These are phyloP conservation scores for Aspergillus asperescens DNA, from an alignment of 495 filamentous ascomycete genomes.

Conservation along the genomic window DNA sequence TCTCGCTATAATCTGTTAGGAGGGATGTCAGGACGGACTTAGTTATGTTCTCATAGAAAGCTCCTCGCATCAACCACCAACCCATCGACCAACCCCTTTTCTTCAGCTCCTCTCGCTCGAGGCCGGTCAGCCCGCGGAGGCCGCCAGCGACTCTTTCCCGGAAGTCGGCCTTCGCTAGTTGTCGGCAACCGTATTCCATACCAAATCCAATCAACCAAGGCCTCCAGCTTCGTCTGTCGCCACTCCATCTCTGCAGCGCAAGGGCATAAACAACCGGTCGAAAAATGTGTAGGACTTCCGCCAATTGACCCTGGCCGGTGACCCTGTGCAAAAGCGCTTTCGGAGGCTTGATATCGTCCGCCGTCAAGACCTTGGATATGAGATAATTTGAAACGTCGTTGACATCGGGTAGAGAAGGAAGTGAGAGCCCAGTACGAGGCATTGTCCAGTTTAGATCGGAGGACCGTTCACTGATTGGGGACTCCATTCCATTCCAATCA, in stretches of 20 bases:
- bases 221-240: slow-evolving; percentile 64
- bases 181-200: slow-evolving; percentile 80
- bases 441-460: slow-evolving; percentile 72
- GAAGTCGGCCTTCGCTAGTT: slow-evolving; percentile 70
- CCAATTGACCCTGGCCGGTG: slow-evolving; percentile 64
- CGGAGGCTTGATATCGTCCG: slow-evolving; percentile 93
- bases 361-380: slow-evolving; percentile 83
- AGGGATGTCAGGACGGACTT: slow-evolving; percentile 58
- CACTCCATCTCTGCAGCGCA: slow-evolving; percentile 64
- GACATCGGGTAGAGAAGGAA: slow-evolving; percentile 74
- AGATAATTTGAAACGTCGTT: slow-evolving; percentile 79
- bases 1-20: background rate
- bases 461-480: slow-evolving; percentile 41
- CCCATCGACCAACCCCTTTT: slow-evolving; percentile 81
- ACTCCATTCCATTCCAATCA: slow-evolving; percentile 46
- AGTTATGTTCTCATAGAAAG: slow-evolving; percentile 92
- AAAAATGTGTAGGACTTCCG: slow-evolving; percentile 86
- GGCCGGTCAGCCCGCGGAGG: slow-evolving; percentile 63
- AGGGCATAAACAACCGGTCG: slow-evolving; percentile 85
- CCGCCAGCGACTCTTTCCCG: slow-evolving; percentile 61
- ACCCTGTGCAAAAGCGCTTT: slow-evolving; percentile 70
- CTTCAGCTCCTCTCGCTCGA: slow-evolving; percentile 83
- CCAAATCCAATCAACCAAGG: slow-evolving; percentile 87
- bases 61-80: slow-evolving; percentile 94
- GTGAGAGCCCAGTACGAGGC: slow-evolving; percentile 81